Base-by-base conservation (phyloP, 257 asterid genomes). In the Nicotiana noctiflora region DNA sequence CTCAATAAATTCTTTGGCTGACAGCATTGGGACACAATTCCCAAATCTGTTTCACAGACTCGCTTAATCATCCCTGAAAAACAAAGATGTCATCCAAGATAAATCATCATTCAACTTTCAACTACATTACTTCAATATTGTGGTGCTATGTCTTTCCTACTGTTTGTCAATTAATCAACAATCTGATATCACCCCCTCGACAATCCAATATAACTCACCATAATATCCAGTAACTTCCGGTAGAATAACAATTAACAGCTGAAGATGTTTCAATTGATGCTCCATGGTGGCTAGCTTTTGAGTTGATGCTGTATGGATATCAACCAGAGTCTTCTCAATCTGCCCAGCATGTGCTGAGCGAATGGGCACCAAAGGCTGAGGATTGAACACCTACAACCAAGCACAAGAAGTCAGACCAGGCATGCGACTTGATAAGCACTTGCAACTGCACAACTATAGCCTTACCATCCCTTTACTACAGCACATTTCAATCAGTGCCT, bases 11-110 rank as follows among this genome's bases (percentile, higher is more conserved):
- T 87, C 77, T 2, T 83, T 1, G 99, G 96, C 75, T 84, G 91
- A 56, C 98, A 92, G 78, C 99, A 95, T 29, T 95, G 99, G 0
- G 98, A 88, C 53, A 95, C 97, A 85, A 95, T 92, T 10, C 97
- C 98, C 87, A 95, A 61, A 59, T 89, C 94, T 0, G 98, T 95
- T 80, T 95, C 98, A 31, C 98, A 95, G 0, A 91, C 82, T 17
- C 94, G 82, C 80, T 95, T 95, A 60, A 93, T 93, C 63, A 64
- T 84, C 23, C 97, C 99, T 93, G 88, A n/a, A 52, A 66, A n/a
- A 46, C 37, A 6, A 57, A 55, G 56, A n/a, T 15, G 17, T 31
- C 72, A 51, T 25, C 37, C 31, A 63, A 64, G 52, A 17, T 46
- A 72, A 46, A 46, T 46, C 60, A 72, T 84, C 13, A 81, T 19